Evolutionary conservation across 2,329 filamentous ascomycete genomes (phyloP).

Genomic region (Metarhizium humberi): DNA sequence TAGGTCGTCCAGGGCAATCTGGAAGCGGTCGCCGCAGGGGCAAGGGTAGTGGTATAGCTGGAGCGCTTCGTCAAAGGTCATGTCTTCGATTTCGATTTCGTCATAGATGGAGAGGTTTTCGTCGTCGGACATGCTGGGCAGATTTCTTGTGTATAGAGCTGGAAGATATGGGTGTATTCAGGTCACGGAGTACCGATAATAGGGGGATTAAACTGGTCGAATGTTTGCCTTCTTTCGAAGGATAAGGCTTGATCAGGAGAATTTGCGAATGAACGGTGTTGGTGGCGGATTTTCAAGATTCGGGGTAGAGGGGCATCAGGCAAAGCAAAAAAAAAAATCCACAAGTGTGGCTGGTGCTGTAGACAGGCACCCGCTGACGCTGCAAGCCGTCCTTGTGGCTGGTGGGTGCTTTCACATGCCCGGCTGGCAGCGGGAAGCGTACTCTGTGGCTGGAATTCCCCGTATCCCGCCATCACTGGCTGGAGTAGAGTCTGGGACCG

Average conservation of each 20-base stretch:
- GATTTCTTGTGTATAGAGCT: neutral
- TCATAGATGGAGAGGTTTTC: conserved; percentile 73
- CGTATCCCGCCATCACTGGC: neutral
- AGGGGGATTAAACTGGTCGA: neutral
- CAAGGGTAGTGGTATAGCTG: conserved; percentile 95
- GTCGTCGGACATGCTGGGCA: conserved; percentile 49
- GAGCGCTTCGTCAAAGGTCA: conserved; percentile 75
- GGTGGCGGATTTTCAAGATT: neutral
- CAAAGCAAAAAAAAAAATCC: conserved; percentile 8
- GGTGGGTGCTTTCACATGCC: conserved; percentile 5
- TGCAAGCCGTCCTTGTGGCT: neutral
- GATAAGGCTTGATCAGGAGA: neutral
- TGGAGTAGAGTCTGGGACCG: neutral
- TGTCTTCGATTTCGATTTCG: conserved; percentile 97
- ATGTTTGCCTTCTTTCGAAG: neutral
- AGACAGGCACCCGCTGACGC: neutral
- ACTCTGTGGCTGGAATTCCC: neutral
- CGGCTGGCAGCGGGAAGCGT: neutral
- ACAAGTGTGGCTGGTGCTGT: conserved; percentile 7
- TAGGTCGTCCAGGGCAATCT: conserved; percentile 77
- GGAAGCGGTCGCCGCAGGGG: conserved; percentile 93
- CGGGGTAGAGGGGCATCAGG: neutral
- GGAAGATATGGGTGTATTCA: neutral
- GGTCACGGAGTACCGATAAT: neutral
- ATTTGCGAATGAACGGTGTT: conserved; percentile 1